Evolutionary conservation across 2,329 filamentous ascomycete species (phyloP).

Genomic region (Aspergillus vadensis): DNA sequence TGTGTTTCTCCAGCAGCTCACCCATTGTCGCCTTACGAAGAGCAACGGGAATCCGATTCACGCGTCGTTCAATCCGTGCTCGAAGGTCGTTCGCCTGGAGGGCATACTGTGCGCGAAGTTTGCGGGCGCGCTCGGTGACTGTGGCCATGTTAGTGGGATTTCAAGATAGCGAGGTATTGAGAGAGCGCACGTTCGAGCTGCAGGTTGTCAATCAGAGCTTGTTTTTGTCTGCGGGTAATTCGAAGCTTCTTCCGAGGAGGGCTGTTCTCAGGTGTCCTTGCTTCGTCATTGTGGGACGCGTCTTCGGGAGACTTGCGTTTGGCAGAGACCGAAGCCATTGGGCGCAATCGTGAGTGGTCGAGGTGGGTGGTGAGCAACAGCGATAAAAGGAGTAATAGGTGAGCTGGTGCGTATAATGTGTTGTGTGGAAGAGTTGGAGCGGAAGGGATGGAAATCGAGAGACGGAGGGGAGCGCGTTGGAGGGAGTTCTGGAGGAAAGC

Average conservation of each 20-base stretch:
- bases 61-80: conserved; percentile 84
- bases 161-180: conserved; percentile 6
- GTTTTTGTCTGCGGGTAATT: conserved; percentile 73
- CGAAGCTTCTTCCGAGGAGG: conserved; percentile 65
- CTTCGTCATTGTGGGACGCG: conserved; percentile 50
- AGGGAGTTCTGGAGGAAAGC: conserved; percentile 5
- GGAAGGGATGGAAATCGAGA: conserved; percentile 9
- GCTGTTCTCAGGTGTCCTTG: conserved; percentile 52
- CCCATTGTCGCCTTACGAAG: conserved; percentile 80
- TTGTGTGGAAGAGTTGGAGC: conserved; percentile 2
- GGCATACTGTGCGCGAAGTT: conserved; percentile 84
- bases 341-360: background rate
- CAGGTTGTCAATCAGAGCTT: conserved; percentile 83
- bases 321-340: conserved; percentile 41
- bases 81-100: conserved; percentile 83
- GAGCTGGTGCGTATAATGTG: background rate
- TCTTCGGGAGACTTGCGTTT: conserved; percentile 46
- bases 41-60: conserved; percentile 84
- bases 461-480: conserved; percentile 17
- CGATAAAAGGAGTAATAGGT: background rate
- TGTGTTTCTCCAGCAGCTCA: conserved; percentile 67
- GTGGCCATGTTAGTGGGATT: conserved; percentile 15
- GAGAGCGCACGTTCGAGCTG: conserved; percentile 75
- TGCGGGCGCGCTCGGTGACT: conserved; percentile 87
- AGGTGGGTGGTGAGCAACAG: background rate